phyloP scores from a whole-genome alignment of 768 basidiomycete genomes.

The Nevesoporus exiguus region DNA sequence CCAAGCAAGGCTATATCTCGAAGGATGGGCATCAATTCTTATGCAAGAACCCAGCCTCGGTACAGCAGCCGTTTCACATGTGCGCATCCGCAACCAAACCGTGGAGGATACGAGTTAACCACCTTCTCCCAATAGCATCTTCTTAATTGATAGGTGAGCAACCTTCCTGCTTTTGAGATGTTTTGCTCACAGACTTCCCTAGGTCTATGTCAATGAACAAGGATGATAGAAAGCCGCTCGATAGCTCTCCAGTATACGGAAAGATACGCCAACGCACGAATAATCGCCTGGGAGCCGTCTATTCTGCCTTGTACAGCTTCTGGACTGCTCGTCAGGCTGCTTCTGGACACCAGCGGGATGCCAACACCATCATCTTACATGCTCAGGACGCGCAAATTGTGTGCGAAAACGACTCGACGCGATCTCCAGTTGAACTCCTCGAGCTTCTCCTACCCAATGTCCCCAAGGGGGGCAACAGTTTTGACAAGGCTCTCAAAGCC shows the following conservation, averaged over 20 bases:
- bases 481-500: constrained; percentile 36
- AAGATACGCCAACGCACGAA: constrained; percentile 33
- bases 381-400: constrained; percentile 21
- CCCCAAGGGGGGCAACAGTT: constrained; percentile 43
- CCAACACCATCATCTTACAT: constrained; percentile 55
- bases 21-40: constrained; percentile 53
- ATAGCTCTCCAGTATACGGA: constrained; percentile 32
- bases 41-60: constrained; percentile 48
- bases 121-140: constrained; percentile 9
- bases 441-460: constrained; percentile 32
- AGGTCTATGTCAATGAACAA: constrained; percentile 52
- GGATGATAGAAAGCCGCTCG: constrained; percentile 40
- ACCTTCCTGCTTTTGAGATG: background rate
- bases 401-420: constrained; percentile 42
- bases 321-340: constrained; percentile 49
- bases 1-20: constrained; percentile 45
- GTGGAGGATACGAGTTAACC: background rate
- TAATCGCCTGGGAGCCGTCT: constrained; percentile 58
- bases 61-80: constrained; percentile 58
- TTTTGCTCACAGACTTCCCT: background rate
- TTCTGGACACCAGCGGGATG: constrained; percentile 38
- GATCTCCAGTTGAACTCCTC: constrained; percentile 45
- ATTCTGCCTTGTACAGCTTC: constrained; percentile 49
- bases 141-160: constrained; percentile 20
- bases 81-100: constrained; percentile 30